Evolutionary conservation across 805 yeast genomes (phyloP).

Genomic region (Yarrowia sp.): DNA sequence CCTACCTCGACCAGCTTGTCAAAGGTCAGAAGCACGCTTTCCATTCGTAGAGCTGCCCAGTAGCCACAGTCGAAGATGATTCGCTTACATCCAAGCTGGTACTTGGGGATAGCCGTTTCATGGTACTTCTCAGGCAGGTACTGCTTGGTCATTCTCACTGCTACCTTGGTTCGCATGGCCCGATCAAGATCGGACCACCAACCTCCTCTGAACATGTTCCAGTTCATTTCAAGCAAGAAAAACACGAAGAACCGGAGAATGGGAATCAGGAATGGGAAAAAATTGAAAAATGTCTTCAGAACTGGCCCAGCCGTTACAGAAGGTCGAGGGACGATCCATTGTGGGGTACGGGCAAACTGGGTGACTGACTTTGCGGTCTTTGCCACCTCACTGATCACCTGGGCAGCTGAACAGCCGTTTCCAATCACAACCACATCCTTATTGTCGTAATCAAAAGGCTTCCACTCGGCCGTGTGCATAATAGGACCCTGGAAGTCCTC

Average conservation of each 20-base stretch:
- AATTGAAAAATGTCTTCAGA: background rate
- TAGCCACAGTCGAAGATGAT: slow-evolving; percentile 28
- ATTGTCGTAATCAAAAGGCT: slow-evolving; percentile 19
- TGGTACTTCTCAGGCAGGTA: slow-evolving; percentile 1
- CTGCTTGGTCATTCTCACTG: background rate
- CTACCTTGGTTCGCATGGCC: background rate
- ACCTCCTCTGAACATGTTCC: slow-evolving; percentile 26
- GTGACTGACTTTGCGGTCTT: slow-evolving; percentile 24
- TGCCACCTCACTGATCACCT: slow-evolving; percentile 22
- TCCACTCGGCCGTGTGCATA: slow-evolving; percentile 29
- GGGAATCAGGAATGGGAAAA: slow-evolving; percentile 2
- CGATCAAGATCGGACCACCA: background rate
- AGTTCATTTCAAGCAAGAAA: slow-evolving; percentile 16
- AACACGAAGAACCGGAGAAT: slow-evolving; percentile 26
- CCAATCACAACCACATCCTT: slow-evolving; percentile 27
- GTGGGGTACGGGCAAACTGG: slow-evolving; percentile 30
- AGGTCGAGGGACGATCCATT: slow-evolving; percentile 28
- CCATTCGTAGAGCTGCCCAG: slow-evolving; percentile 24
- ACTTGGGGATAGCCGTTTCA: slow-evolving; percentile 25
- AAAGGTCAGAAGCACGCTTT: slow-evolving; percentile 25
- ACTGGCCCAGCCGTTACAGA: background rate
- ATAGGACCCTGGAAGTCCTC: slow-evolving; percentile 27
- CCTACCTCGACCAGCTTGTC: slow-evolving; percentile 26
- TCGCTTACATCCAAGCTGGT: slow-evolving; percentile 28
- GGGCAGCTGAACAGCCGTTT: slow-evolving; percentile 28